phyloP scores from a whole-genome alignment of 2,329 filamentous ascomycete species.

The Curvularia eragrostidis region DNA sequence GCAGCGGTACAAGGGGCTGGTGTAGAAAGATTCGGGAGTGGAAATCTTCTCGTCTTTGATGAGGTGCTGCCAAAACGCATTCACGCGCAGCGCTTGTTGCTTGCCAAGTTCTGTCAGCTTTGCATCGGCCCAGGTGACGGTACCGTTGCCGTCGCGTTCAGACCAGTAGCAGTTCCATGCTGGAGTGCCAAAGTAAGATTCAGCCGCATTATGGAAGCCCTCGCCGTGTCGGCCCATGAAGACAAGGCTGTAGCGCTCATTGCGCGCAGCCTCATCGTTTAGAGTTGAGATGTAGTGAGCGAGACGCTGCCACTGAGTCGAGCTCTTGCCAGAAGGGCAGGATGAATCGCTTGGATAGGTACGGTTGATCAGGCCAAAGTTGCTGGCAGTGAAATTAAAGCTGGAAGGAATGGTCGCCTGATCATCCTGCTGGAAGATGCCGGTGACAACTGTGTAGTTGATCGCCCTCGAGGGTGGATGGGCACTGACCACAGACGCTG shows the following conservation, averaged over 20 bases:
- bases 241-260: conserved; percentile 68
- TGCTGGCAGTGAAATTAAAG: conserved; percentile 58
- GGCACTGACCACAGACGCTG: conserved; percentile 23
- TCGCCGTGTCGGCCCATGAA: conserved; percentile 75
- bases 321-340: conserved; percentile 46
- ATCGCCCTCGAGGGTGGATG: conserved; percentile 50
- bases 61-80: conserved; percentile 65
- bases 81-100: conserved; percentile 64
- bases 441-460: conserved; percentile 66
- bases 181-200: conserved; percentile 70
- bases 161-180: conserved; percentile 77
- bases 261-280: conserved; percentile 56
- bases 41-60: conserved; percentile 61
- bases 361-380: conserved; percentile 71
- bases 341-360: conserved; percentile 63
- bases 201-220: conserved; percentile 70
- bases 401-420: conserved; percentile 59
- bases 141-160: conserved; percentile 68
- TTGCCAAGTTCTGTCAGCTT: conserved; percentile 65
- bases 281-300: conserved; percentile 63
- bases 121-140: conserved; percentile 68
- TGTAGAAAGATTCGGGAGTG: conserved; percentile 69
- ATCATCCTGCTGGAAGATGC: conserved; percentile 71
- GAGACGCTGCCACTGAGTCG: conserved; percentile 72
- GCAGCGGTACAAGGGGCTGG: conserved; percentile 68